phyloP scores from a whole-genome alignment of 1,284 basidiomycete genomes.

The Pseudozyma tsukubaensis region DNA sequence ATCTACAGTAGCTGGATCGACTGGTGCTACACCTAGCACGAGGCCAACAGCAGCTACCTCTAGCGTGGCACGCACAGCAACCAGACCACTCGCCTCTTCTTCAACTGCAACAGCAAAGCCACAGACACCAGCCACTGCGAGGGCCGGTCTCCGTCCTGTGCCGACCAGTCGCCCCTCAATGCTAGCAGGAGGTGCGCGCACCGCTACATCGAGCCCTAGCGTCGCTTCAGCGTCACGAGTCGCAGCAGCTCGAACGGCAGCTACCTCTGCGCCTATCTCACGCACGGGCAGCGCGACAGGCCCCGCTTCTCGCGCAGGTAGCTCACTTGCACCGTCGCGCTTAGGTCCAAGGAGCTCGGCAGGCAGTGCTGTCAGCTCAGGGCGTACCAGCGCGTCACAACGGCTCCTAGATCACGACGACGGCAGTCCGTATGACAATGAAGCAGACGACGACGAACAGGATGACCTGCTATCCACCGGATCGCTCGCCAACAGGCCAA shows the following conservation, averaged over 20 bases:
- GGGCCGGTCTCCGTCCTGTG: slow-evolving; percentile 56
- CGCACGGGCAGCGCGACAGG: slow-evolving; percentile 26
- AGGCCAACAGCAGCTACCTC: slow-evolving; percentile 22
- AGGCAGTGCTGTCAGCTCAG: slow-evolving; percentile 41
- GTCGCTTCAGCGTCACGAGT: slow-evolving; percentile 26
- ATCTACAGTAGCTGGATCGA: neutral
- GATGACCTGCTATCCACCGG: slow-evolving; percentile 14
- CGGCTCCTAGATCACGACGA: slow-evolving; percentile 25
- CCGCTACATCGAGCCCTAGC: slow-evolving; percentile 39
- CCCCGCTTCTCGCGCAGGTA: slow-evolving; percentile 24
- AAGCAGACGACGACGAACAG: slow-evolving; percentile 16
- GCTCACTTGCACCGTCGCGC: slow-evolving; percentile 32
- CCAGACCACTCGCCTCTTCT: slow-evolving; percentile 11
- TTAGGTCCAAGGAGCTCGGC: slow-evolving; percentile 36
- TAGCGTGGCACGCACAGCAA: slow-evolving; percentile 15
- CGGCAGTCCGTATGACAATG: slow-evolving; percentile 7
- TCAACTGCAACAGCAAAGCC: slow-evolving; percentile 25
- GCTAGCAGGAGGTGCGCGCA: slow-evolving; percentile 31
- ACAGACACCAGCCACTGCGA: slow-evolving; percentile 43
- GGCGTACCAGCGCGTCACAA: slow-evolving; percentile 35
- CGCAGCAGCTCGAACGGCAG: slow-evolving; percentile 17
- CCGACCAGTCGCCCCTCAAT: slow-evolving; percentile 50
- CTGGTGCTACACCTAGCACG: slow-evolving; percentile 19
- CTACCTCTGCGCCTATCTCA: slow-evolving; percentile 38
- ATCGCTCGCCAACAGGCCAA: neutral